phyloP scores from a whole-genome alignment of 78 protist species.

The Isochrysis galbana region DNA sequence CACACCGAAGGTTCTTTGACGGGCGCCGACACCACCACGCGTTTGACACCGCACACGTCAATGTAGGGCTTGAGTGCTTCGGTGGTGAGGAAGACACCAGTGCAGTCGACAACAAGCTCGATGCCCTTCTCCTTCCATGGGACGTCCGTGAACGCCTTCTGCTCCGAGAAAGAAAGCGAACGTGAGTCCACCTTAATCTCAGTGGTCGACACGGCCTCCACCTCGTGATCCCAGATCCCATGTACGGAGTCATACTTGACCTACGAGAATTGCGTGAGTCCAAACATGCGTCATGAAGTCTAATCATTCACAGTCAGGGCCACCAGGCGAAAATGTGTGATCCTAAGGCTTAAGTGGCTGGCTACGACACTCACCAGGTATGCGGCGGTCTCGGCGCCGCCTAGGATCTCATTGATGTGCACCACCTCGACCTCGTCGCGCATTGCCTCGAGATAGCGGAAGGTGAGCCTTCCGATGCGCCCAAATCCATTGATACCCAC shows the following conservation, averaged over 20 bases:
- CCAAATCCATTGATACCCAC: neutral
- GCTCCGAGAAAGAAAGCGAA: neutral
- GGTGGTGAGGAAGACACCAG: neutral
- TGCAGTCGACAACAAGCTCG: conserved; percentile 27
- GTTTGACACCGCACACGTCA: conserved; percentile 30
- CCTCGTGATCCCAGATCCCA: neutral
- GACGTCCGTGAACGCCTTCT: neutral
- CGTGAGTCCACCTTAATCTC: conserved; percentile 23
- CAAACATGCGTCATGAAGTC: no score
- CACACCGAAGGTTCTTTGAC: neutral
- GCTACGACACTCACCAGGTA: no score
- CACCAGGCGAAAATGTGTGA: no score
- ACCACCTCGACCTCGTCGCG: neutral
- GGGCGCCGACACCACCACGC: conserved; percentile 32
- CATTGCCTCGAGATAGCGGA: neutral
- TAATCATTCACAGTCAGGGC: no score
- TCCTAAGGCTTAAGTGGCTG: no score
- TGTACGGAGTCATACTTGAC: neutral
- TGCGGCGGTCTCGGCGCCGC: neutral
- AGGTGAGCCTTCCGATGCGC: neutral
- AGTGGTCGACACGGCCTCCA: neutral
- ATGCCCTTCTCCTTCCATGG: neutral
- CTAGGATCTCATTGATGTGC: neutral
- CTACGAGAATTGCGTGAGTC: no score
- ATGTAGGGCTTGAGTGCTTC: conserved; percentile 20